A percentile compares a stretch with the other conserved stretches of the same genome.
phyloP scores from a whole-genome alignment of 305 asterid genomes.

The Fraxinus velutina region DNA sequence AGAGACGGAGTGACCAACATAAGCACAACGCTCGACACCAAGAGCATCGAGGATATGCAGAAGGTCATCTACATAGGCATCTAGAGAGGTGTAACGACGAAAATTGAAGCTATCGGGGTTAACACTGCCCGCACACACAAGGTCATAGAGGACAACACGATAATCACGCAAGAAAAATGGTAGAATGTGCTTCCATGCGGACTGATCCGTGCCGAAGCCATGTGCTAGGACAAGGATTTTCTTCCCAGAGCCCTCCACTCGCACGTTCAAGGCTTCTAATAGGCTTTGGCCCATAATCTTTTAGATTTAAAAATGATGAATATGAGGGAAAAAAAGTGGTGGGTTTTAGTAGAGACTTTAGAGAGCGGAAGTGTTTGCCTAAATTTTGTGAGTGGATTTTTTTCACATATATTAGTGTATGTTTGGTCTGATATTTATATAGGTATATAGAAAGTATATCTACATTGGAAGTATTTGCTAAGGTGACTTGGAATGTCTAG shows the following conservation, averaged over 20 bases:
- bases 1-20: constrained; percentile 50
- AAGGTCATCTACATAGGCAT: constrained; percentile 44
- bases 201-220: constrained; percentile 48
- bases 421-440: not conserved
- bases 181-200: constrained; percentile 44
- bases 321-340: not conserved
- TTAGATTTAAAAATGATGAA: not conserved
- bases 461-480: not conserved
- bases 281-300: constrained; percentile 32
- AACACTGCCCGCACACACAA: constrained; percentile 52
- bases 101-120: constrained; percentile 52
- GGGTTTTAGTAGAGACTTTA: not conserved
- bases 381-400: not conserved
- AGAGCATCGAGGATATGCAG: constrained; percentile 38
- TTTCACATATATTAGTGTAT: not conserved
- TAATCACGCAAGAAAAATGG: constrained; percentile 36
- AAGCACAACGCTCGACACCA: constrained; percentile 32
- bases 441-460: not conserved
- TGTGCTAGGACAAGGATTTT: constrained; percentile 38
- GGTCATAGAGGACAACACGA: constrained; percentile 38
- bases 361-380: not conserved
- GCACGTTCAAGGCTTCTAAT: constrained; percentile 38
- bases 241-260: constrained; percentile 39
- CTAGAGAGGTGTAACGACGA: constrained; percentile 39
- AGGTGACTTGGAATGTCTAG: not conserved